A percentile compares a stretch with the other conserved stretches of the same genome.
Evolutionary conservation across 1,284 basidiomycete species (phyloP).

Genomic region (Rhodotorula glutinis): DNA sequence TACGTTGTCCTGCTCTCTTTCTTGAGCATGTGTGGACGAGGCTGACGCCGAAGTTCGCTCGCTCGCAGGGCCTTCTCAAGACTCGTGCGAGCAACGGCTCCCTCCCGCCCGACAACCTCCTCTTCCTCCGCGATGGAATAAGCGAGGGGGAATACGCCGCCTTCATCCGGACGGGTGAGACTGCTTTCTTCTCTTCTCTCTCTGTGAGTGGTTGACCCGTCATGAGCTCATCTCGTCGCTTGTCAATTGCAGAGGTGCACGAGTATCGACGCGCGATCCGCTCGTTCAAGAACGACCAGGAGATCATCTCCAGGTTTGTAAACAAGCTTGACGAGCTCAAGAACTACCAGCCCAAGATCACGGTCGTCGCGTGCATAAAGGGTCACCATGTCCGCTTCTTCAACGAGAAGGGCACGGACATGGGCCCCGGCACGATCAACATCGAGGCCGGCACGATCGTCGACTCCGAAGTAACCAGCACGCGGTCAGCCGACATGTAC

Average conservation of each 20-base stretch:
- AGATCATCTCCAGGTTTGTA: no score
- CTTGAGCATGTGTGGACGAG: fast-evolving
- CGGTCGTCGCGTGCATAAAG: slow-evolving; percentile 10
- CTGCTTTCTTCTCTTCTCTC: no score
- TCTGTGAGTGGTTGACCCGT: background rate
- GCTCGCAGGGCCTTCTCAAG: slow-evolving; percentile 9
- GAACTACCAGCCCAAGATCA: slow-evolving; percentile 4
- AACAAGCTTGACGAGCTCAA: background rate
- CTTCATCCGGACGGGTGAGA: background rate
- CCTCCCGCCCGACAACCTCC: background rate
- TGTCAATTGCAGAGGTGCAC: background rate
- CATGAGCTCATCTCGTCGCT: background rate
- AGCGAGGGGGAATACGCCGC: slow-evolving; percentile 12
- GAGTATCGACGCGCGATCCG: background rate
- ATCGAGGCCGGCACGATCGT: slow-evolving; percentile 12
- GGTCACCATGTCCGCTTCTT: slow-evolving; percentile 19
- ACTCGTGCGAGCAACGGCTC: background rate
- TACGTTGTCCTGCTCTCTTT: background rate
- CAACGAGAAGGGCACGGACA: background rate
- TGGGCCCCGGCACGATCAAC: background rate
- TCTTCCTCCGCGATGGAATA: slow-evolving; percentile 21
- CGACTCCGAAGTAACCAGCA: slow-evolving; percentile 5
- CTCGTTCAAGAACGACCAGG: background rate
- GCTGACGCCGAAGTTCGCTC: no score
- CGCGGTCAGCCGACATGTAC: slow-evolving; percentile 11